Evolutionary conservation across 441 rosid genomes (phyloP).

Genomic region (Mallotus repandus): DNA sequence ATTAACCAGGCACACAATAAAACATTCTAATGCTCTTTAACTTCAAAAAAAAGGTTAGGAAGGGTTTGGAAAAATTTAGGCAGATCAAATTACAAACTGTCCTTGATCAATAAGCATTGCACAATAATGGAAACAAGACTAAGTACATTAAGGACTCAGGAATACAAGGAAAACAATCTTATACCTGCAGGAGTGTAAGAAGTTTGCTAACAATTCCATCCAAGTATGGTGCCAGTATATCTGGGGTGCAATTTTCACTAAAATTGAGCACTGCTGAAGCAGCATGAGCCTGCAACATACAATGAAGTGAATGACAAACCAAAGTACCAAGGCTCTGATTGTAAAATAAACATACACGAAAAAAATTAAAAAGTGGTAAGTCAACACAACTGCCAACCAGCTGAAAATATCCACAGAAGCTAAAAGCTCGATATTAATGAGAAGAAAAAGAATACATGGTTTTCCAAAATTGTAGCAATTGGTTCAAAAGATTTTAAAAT

Average conservation of each 20-base stretch:
- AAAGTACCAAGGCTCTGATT: background rate
- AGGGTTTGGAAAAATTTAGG: background rate
- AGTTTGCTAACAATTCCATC: slow-evolving; percentile 86
- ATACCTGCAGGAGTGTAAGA: slow-evolving; percentile 81
- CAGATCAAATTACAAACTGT: background rate
- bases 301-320: background rate
- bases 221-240: slow-evolving; percentile 72
- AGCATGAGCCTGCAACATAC: slow-evolving; percentile 72
- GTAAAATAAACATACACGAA: background rate
- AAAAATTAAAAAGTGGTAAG: background rate
- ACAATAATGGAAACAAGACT: background rate
- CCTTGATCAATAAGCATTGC: background rate
- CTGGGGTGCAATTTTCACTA: slow-evolving; percentile 90
- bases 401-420: background rate
- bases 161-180: background rate
- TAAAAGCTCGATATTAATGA: background rate
- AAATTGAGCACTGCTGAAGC: slow-evolving; percentile 94
- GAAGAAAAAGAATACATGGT: background rate
- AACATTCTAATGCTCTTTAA: background rate
- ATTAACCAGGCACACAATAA: background rate
- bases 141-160: background rate
- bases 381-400: background rate
- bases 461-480: background rate
- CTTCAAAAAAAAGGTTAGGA: background rate
- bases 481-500: background rate